Evolutionary conservation across 2,329 filamentous ascomycete species (phyloP).

Genomic region (Lojkania enalia): DNA sequence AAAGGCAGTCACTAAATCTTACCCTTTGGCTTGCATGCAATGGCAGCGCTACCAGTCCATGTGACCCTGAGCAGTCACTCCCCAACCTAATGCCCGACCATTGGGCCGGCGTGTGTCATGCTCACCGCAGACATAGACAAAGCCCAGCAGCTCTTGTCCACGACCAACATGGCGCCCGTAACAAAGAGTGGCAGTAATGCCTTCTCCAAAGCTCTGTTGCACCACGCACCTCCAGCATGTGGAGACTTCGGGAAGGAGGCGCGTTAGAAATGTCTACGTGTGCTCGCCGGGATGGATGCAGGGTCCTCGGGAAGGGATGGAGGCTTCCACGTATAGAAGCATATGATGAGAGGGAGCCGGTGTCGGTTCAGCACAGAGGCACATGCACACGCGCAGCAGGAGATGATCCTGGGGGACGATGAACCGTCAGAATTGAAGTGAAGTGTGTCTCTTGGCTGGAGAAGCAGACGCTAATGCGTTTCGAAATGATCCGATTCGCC

Average conservation of each 20-base stretch:
- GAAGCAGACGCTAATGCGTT: too few relatives aligned
- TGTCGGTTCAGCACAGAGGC: too few relatives aligned
- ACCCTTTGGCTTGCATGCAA: not conserved
- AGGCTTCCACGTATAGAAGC: too few relatives aligned
- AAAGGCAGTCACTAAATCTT: not conserved
- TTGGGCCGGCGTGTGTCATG: not conserved
- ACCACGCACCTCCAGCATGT: conserved; percentile 4
- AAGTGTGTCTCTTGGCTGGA: too few relatives aligned
- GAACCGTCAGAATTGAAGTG: too few relatives aligned
- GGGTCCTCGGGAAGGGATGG: conserved; percentile 16
- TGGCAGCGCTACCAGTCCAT: not conserved
- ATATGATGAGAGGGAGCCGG: too few relatives aligned
- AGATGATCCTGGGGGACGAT: too few relatives aligned
- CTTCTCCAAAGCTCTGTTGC: not conserved
- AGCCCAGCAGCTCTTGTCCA: not conserved
- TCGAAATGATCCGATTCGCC: too few relatives aligned
- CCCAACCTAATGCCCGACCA: not conserved
- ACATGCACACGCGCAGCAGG: too few relatives aligned
- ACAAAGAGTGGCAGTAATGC: not conserved
- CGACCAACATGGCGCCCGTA: not conserved
- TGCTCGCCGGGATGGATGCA: conserved; percentile 14
- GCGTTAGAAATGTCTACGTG: conserved; percentile 15
- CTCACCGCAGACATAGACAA: not conserved
- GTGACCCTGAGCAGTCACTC: not conserved
- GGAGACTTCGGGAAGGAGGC: conserved; percentile 2